Evolutionary conservation across 2,329 filamentous ascomycete species (phyloP), one percentile per base, ranked within the genome.

Genomic region (Herpotrichia juniperi): DNA sequence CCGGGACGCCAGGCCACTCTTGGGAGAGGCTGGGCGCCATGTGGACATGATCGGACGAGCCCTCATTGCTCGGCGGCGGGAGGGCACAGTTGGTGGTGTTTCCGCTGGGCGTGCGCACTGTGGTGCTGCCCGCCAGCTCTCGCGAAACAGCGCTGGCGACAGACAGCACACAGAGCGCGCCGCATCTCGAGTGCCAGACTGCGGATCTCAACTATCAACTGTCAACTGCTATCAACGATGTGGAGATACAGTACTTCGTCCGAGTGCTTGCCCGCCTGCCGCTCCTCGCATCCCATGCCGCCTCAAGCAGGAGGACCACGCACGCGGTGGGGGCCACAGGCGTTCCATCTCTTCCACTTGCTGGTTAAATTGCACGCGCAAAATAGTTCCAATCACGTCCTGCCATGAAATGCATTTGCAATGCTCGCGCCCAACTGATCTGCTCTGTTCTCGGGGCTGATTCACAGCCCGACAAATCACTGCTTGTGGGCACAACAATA

Each of bases 331-430:
- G 52, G 52, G 52, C 52, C 32, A 40, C 42, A 54, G 42, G 42
- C 14, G 28, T 22, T 10, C 30, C 6, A 21, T 6, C 16, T 50
- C 30, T 34, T 11, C 42, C 24, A 26, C 42, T 26, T 26, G 25
- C 32, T 53, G 47, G 43, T 17, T 50, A 53, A 56, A 53, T 56
- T 42, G 43, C 25, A 17, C 22, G 50, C 50, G 46, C 46, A 46
- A 50, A 53, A 56, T 53, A 53, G 53, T 35, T 10, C 43, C 14
- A 45, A 34, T 30, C 19, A 16, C 14, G 39, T 52, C 49, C 31
- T 34, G 12, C 31, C 31, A 34, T 10, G 31, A 34, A 9, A 10
- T 34, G 50, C 40, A 37, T 26, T 24, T 50, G 47, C 42, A 46
- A 48, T 53, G 25, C 26, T 48, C 24, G 16, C 8, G 9, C 12